These are phyloP conservation scores for Benincasa hispida DNA, from an alignment of 306 rosid species.

Conservation along the genomic window DNA sequence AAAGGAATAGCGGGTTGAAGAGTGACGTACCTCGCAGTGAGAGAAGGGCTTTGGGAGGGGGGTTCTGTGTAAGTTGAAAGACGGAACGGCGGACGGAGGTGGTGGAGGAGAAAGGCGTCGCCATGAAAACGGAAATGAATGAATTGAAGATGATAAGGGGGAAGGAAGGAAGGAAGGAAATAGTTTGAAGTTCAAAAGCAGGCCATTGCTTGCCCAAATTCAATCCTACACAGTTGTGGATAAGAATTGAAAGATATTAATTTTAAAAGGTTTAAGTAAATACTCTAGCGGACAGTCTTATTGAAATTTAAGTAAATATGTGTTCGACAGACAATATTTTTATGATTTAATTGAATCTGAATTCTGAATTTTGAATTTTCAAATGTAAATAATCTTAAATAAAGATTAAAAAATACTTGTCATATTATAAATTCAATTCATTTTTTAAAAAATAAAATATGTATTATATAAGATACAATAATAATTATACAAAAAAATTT, in stretches of 20 bases:
- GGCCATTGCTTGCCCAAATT: neutral
- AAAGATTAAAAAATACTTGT: no score
- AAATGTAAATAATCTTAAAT: no score
- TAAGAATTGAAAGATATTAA: neutral
- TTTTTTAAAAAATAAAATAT: no score
- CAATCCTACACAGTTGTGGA: neutral
- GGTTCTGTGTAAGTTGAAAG: conserved; percentile 16
- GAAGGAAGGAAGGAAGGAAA: neutral
- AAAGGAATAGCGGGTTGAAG: neutral
- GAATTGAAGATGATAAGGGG: neutral
- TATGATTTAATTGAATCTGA: no score
- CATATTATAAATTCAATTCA: no score
- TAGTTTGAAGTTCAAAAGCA: neutral
- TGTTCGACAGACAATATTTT: no score
- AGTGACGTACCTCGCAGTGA: conserved; percentile 25
- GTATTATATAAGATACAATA: no score
- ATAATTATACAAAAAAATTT: no score
- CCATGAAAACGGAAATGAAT: conserved; percentile 34
- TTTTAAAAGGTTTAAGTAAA: no score
- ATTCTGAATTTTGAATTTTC: no score
- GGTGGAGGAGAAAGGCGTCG: conserved; percentile 46
- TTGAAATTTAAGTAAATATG: no score
- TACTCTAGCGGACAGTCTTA: no score
- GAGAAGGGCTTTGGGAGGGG: conserved; percentile 26
- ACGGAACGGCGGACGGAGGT: conserved; percentile 42